Evolutionary conservation across 257 asterid species (phyloP).

Genomic region (Jacaranda copaia): DNA sequence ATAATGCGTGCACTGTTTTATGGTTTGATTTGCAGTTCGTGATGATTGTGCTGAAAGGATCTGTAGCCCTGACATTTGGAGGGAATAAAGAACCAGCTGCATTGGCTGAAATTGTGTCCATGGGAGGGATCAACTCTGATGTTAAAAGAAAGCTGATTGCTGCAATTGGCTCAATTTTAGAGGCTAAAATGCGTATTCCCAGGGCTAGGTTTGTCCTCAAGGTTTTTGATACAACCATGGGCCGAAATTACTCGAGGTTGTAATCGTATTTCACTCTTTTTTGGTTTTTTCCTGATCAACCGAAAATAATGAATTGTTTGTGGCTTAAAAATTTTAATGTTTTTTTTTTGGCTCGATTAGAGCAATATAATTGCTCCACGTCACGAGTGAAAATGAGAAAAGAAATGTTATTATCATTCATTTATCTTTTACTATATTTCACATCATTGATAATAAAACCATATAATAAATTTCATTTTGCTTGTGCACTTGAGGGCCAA

Average conservation of each 20-base stretch:
- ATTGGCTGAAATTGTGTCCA: slow-evolving; percentile 70
- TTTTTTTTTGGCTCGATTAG: no score
- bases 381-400: no score
- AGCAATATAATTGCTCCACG: no score
- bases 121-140: slow-evolving; percentile 64
- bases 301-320: no score
- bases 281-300: no score
- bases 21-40: no score
- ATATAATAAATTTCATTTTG: no score
- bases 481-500: no score
- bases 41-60: not conserved
- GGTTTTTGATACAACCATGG: slow-evolving; percentile 53
- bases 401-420: no score
- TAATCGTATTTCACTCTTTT: not conserved
- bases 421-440: no score
- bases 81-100: slow-evolving; percentile 88
- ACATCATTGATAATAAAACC: no score
- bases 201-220: slow-evolving; percentile 74
- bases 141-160: slow-evolving; percentile 66
- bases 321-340: no score
- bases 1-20: not conserved
- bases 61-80: slow-evolving; percentile 68
- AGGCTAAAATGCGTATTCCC: slow-evolving; percentile 58
- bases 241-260: not conserved
- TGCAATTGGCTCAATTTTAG: slow-evolving; percentile 59